Base-by-base conservation (phyloP, 192 early-diverging fungal species). In the Rhizoclosmatium sp. region DNA sequence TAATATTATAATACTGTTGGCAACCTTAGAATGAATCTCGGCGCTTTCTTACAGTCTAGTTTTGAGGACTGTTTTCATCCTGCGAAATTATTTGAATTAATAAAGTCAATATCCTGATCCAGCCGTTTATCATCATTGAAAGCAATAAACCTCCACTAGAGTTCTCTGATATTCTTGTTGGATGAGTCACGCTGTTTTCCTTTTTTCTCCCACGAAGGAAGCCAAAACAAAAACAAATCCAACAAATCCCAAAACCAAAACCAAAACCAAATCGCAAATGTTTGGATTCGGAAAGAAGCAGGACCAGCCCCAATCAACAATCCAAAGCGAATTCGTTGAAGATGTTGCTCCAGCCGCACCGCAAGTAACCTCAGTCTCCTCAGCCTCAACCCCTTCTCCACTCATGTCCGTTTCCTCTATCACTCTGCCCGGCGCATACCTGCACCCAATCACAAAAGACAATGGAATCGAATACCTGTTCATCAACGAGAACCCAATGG, bases 391-490 rank as follows among this genome's bases (percentile, higher is more conserved):
- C 31, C 31, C 31, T 0, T 56, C 54, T n/a, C 54, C 54, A 56
- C 10, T n/a, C 54, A 16, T 69, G 10, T 64, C 58, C 12, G 59
- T 75, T 41, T 49, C 72, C 4, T 4, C n/a, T 3, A 44, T 62
- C 61, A 21, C 59, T 4, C 72, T 75, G 12, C 72, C 72, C 10
- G 75, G 75, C 47, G 65, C 54, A 10, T 76, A 76, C 65, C 60
- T 82, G 69, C 83, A 84, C 47, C 75, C 82, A 61, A 58, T 47
- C 71, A 47, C 47, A 40, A 39, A 62, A 21, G 48, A 83, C 40
- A 82, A 86, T 65, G 85, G 82, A 23, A 81, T 86, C 59, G 84
- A 89, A 74, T 71, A 80, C 23, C 81, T 90, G 47, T 87, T 85
- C 78, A 84, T 90, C 64, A 56, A 84, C 47, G 89, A 90, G 46